phyloP scores from a whole-genome alignment of 495 filamentous ascomycete genomes.

The Staphylotrichum tortipilum region DNA sequence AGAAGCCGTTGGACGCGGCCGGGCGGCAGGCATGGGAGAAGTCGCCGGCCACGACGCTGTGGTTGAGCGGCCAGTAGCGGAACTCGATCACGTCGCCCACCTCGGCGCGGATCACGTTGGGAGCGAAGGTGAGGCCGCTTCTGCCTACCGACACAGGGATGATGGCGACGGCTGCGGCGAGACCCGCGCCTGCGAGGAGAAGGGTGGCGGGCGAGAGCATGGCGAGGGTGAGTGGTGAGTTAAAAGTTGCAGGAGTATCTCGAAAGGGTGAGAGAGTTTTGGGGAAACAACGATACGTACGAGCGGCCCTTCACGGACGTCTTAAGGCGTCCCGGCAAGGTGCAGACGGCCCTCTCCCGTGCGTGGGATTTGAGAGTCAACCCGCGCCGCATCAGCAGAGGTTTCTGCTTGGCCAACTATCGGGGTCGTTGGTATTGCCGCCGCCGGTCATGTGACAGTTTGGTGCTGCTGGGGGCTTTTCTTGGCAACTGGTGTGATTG shows the following conservation, averaged over 20 bases:
- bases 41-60: slow-evolving; percentile 41
- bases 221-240: background rate
- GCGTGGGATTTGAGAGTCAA: too few relatives aligned
- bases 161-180: slow-evolving; percentile 14
- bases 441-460: too few relatives aligned
- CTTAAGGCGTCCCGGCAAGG: too few relatives aligned
- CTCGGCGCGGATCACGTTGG: slow-evolving; percentile 27
- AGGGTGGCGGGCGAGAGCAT: background rate
- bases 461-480: too few relatives aligned
- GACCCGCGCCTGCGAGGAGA: slow-evolving; percentile 12
- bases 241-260: background rate
- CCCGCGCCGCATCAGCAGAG: too few relatives aligned
- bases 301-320: too few relatives aligned
- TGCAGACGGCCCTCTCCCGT: too few relatives aligned
- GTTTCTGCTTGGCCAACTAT: too few relatives aligned
- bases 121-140: slow-evolving; percentile 23
- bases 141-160: slow-evolving; percentile 22
- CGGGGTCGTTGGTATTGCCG: too few relatives aligned
- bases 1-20: slow-evolving; percentile 31
- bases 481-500: too few relatives aligned
- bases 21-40: slow-evolving; percentile 43
- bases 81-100: slow-evolving; percentile 46
- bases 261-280: too few relatives aligned
- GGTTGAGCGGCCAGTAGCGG: slow-evolving; percentile 42
- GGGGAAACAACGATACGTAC: too few relatives aligned